These are phyloP conservation scores for Adiantum capillusveneris DNA, from an alignment of 75 land plant species.

Conservation along the genomic window DNA sequence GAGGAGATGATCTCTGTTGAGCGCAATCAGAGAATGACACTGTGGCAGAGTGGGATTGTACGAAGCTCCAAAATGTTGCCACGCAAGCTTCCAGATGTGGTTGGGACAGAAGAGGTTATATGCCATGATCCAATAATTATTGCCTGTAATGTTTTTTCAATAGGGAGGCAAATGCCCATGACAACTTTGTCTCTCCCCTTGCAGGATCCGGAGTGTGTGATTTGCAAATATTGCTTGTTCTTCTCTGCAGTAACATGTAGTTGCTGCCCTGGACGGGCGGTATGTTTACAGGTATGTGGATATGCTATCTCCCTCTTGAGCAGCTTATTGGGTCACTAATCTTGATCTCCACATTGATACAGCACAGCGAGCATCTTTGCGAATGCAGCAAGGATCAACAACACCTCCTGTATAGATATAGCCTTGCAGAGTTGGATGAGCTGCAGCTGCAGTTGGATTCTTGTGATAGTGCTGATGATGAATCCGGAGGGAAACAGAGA, in stretches of 20 bases:
- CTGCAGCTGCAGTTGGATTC: constrained; percentile 17
- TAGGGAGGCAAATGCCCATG: neutral
- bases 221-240: constrained; percentile 79
- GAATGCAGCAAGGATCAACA: constrained; percentile 66
- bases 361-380: constrained; percentile 91
- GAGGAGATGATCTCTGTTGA: constrained; percentile 46
- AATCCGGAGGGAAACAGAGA: neutral
- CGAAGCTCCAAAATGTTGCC: constrained; percentile 55
- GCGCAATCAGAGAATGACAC: constrained; percentile 49
- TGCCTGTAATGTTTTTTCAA: too few relatives aligned
- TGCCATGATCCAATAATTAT: too few relatives aligned
- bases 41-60: constrained; percentile 78
- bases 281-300: constrained; percentile 75
- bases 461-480: neutral
- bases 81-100: constrained; percentile 47
- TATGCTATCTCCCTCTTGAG: too few relatives aligned
- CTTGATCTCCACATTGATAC: constrained; percentile 13
- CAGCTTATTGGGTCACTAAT: too few relatives aligned
- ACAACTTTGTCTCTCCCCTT: constrained; percentile 5
- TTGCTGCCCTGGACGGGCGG: constrained; percentile 76
- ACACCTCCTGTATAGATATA: constrained; percentile 72
- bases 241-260: constrained; percentile 79
- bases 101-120: constrained; percentile 87
- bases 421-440: constrained; percentile 73
- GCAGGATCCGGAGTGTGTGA: constrained; percentile 90